Percentiles rank a stretch among this genome's conserved stretches.
Evolutionary conservation across 257 asterid genomes (phyloP).

Genomic region (Thymus quinquecostatus): DNA sequence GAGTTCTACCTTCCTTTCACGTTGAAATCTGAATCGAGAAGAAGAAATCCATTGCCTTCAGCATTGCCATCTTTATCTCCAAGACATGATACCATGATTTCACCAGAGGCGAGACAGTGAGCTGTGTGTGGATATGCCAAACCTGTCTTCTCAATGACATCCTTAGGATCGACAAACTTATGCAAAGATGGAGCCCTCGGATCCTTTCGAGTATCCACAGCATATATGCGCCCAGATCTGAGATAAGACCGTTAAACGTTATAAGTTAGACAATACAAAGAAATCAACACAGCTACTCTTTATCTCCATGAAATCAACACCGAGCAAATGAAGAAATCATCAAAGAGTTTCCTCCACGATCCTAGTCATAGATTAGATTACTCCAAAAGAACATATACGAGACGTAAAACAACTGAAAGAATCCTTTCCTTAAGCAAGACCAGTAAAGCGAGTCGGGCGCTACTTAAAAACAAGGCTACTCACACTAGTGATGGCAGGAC

Average conservation of each 20-base stretch:
- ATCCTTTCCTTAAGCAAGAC: not conserved
- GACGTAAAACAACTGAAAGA: not conserved
- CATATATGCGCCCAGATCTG: conserved; percentile 98
- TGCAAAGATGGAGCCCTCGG: conserved; percentile 82
- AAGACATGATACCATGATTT: conserved; percentile 93
- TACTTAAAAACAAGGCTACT: conserved; percentile 30
- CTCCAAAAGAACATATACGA: too few species aligned
- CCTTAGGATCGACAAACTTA: conserved; percentile 79
- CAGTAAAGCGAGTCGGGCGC: not conserved
- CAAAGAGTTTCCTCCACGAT: not conserved
- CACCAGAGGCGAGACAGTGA: conserved; percentile 98
- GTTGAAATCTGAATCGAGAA: conserved; percentile 84
- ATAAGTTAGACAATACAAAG: conserved; percentile 8
- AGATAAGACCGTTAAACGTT: conserved; percentile 16
- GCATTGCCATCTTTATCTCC: conserved; percentile 98
- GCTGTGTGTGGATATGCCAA: conserved; percentile 96
- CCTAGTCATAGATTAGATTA: too few species aligned
- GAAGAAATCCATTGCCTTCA: conserved; percentile 89
- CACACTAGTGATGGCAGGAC: conserved; percentile 89
- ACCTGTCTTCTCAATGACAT: conserved; percentile 76
- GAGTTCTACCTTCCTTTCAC: conserved; percentile 91
- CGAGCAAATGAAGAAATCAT: not conserved
- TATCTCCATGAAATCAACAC: not conserved
- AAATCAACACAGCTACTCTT: not conserved
- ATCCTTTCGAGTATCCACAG: conserved; percentile 76